A percentile compares a stretch with the other conserved stretches of the same genome.
Evolutionary conservation across 176 grass and related monocot genomes (phyloP).

Genomic region (Carex littledalei): DNA sequence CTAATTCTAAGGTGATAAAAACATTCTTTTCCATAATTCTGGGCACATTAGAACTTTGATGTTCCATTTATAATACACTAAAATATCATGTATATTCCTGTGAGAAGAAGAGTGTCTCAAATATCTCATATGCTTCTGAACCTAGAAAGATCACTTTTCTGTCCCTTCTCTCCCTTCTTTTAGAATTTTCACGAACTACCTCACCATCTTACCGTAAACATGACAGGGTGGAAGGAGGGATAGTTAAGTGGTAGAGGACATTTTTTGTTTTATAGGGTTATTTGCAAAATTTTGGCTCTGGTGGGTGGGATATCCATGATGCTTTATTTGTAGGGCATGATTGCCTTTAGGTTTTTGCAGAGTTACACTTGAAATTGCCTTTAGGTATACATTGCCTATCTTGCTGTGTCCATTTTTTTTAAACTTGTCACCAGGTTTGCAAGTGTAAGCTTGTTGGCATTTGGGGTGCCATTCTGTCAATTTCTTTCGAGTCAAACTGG

Average conservation of each 20-base stretch:
- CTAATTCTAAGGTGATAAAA: conserved; percentile 39
- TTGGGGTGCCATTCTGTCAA: neutral
- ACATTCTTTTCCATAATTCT: neutral
- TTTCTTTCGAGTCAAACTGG: neutral
- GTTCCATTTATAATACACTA: neutral
- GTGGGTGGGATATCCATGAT: neutral
- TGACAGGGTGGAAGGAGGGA: neutral
- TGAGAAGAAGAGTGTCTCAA: neutral
- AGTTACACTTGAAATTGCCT: conserved; percentile 2
- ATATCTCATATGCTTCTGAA: neutral
- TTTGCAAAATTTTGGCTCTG: neutral
- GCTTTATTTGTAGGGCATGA: neutral
- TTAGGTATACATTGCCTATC: neutral
- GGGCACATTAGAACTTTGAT: neutral
- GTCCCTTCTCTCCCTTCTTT: neutral
- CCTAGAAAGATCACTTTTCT: neutral
- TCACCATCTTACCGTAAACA: neutral
- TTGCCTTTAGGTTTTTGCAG: neutral
- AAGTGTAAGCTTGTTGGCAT: neutral
- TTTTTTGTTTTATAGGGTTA: neutral
- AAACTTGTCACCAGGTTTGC: neutral
- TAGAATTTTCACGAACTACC: neutral
- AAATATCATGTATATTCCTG: neutral
- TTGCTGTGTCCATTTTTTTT: neutral
- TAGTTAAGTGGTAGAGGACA: neutral